Evolutionary conservation across 305 asterid species (phyloP).

Genomic region (Vinca major): DNA sequence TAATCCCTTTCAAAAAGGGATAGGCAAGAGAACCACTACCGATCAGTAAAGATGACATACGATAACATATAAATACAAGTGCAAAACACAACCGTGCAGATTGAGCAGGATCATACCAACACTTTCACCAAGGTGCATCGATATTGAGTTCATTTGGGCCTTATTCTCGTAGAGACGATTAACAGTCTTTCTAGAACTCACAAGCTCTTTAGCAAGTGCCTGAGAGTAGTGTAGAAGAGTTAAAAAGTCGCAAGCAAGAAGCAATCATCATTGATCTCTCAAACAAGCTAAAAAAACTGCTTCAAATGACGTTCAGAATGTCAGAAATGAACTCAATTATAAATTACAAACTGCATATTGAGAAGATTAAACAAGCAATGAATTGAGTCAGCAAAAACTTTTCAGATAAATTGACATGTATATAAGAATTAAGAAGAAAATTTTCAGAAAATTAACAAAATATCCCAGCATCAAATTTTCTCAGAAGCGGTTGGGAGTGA

Average conservation of each 20-base stretch:
- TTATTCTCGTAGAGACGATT: constrained; percentile 75
- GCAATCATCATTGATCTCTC: not conserved
- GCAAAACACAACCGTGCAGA: constrained; percentile 9
- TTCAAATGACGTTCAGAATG: not conserved
- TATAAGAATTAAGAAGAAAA: not conserved
- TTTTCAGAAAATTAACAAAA: not conserved
- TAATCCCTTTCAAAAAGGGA: not conserved
- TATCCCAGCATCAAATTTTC: not conserved
- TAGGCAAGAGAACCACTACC: constrained; percentile 1
- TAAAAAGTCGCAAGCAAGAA: not conserved
- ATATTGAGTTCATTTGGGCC: constrained; percentile 75
- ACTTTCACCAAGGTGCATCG: constrained; percentile 90
- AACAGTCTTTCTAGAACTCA: constrained; percentile 64
- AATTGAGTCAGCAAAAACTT: not conserved
- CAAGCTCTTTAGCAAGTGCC: constrained; percentile 77
- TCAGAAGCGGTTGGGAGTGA: not conserved
- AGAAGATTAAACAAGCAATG: not conserved
- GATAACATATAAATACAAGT: not conserved
- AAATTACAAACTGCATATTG: not conserved
- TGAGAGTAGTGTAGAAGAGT: constrained; percentile 17
- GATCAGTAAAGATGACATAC: not conserved
- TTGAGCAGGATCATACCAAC: constrained; percentile 41
- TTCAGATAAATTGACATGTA: not conserved
- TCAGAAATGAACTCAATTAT: not conserved
- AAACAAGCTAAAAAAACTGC: not conserved